These are phyloP conservation scores for Misopates orontium DNA, from an alignment of 257 asterid species.

Conservation along the genomic window DNA sequence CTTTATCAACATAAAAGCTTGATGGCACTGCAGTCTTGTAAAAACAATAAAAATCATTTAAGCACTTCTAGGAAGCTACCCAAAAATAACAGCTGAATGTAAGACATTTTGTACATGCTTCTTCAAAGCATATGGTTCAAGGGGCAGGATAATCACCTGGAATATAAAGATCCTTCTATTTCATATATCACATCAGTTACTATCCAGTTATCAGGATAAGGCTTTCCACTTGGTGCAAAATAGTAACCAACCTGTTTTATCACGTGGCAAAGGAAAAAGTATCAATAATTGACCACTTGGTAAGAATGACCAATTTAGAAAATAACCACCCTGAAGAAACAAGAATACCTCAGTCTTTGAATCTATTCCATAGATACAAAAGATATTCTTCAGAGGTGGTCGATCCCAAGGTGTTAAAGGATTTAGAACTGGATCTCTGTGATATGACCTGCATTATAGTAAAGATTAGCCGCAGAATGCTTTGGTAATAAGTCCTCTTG, in stretches of 20 bases:
- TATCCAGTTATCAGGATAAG: slow-evolving; percentile 99
- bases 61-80: background rate
- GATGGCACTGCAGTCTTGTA: slow-evolving; percentile 10
- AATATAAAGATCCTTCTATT: slow-evolving; percentile 79
- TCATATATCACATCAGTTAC: slow-evolving; percentile 85
- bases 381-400: slow-evolving; percentile 96
- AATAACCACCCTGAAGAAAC: slow-evolving; percentile 26
- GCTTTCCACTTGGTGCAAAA: slow-evolving; percentile 99
- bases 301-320: slow-evolving; percentile 14
- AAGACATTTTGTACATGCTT: slow-evolving; percentile 13
- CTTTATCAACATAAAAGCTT: slow-evolving; percentile 15
- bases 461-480: slow-evolving; percentile 27
- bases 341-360: slow-evolving; percentile 84
- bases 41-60: background rate
- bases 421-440: slow-evolving; percentile 88
- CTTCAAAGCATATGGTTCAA: slow-evolving; percentile 20
- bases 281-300: slow-evolving; percentile 13
- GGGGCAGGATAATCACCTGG: slow-evolving; percentile 62
- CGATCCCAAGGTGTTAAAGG: slow-evolving; percentile 99
- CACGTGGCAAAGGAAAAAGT: slow-evolving; percentile 31
- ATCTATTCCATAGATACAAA: slow-evolving; percentile 89
- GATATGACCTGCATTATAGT: slow-evolving; percentile 72
- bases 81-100: slow-evolving; percentile 6
- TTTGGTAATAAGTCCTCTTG: slow-evolving; percentile 12
- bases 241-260: slow-evolving; percentile 90